Conservation (phyloP, 1,284 basidiomycete genomes). For the Ceratobasidium sp. region DNA sequence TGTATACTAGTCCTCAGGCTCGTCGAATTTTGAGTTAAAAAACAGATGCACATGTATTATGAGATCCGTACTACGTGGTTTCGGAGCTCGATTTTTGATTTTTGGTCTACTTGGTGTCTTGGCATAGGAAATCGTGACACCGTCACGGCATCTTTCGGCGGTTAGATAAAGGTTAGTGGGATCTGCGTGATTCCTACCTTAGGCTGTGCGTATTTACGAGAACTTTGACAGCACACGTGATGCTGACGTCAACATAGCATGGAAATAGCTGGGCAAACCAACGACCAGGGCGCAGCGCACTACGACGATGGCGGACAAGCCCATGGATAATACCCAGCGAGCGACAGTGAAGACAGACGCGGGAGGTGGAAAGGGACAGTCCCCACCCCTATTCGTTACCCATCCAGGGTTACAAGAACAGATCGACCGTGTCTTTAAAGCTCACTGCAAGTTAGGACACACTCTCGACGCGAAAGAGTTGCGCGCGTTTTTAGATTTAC, state of each 20-base stretch:
- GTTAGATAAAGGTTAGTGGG: too few species aligned
- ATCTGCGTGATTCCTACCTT: too few species aligned
- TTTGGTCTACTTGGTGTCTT: too few species aligned
- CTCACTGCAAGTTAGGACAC: constrained; percentile 6
- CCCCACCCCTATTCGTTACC: constrained; percentile 11
- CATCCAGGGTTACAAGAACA: constrained; percentile 28
- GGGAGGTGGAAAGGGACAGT: constrained; percentile 12
- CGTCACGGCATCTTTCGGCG: too few species aligned
- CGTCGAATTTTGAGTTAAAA: too few species aligned
- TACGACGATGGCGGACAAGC: constrained; percentile 21
- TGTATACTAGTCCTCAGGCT: too few species aligned
- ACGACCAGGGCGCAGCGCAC: constrained; percentile 5
- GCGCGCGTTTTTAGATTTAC: constrained; percentile 31
- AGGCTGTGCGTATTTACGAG: constrained; percentile 41
- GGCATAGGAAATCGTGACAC: too few species aligned
- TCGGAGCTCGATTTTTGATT: too few species aligned
- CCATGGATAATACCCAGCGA: constrained; percentile 10
- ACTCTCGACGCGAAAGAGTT: constrained; percentile 3
- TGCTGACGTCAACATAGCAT: constrained; percentile 31
- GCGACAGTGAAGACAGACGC: constrained; percentile 36
- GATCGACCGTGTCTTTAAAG: constrained; percentile 31
- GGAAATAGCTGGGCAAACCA: constrained; percentile 35
- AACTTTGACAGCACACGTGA: constrained; percentile 37
- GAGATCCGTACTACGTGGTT: too few species aligned
- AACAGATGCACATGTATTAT: too few species aligned